A percentile compares a stretch with the other conserved stretches of the same genome.
Evolutionary conservation across 305 asterid species (phyloP).

Genomic region (Fraxinus nigra): DNA sequence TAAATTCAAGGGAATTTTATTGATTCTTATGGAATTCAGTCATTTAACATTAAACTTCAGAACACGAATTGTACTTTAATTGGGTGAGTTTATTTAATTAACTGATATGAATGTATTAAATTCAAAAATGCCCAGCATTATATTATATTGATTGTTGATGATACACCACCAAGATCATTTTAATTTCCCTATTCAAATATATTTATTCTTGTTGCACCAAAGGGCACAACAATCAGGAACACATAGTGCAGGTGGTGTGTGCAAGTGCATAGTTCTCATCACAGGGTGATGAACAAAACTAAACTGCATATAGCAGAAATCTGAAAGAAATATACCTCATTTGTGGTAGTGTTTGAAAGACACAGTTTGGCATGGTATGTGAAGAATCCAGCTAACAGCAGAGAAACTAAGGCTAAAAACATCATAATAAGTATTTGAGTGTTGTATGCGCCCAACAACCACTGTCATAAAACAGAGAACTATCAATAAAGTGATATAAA

Average conservation of each 20-base stretch:
- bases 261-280: neutral
- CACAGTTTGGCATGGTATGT: constrained; percentile 84
- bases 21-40: neutral
- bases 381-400: constrained; percentile 83
- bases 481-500: constrained; percentile 21
- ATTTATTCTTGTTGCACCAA: neutral
- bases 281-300: constrained; percentile 7
- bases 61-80: neutral
- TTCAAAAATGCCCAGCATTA: neutral
- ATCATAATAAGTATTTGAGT: constrained; percentile 81
- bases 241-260: neutral
- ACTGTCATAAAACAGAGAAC: constrained; percentile 51
- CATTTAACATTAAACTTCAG: neutral
- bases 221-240: constrained; percentile 16
- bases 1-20: neutral
- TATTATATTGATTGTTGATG: neutral
- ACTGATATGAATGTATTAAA: neutral
- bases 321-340: constrained; percentile 57
- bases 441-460: constrained; percentile 80
- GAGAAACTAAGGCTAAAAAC: constrained; percentile 74
- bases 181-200: neutral
- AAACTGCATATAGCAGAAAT: constrained; percentile 1
- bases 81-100: neutral
- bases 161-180: neutral
- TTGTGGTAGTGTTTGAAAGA: constrained; percentile 87